Base-by-base conservation (phyloP, 129 eudicot genomes). In the Chrysanthemum lavandulifolium region DNA sequence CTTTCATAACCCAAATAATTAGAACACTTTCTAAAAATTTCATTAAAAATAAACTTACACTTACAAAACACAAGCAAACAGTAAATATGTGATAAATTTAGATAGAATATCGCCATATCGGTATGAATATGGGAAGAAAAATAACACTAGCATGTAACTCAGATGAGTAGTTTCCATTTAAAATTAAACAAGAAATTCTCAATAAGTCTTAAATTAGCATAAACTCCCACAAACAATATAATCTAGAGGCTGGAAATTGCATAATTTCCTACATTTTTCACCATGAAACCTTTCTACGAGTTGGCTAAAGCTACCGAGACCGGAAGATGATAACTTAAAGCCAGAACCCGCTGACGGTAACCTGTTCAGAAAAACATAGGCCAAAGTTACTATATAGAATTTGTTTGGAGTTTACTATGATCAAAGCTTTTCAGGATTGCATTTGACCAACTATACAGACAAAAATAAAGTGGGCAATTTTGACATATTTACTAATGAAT, bases 341-440 rank as follows among this genome's bases (percentile, higher is more conserved):
- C 43, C 10, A 62, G 6, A 53, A 27, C 23, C 9, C 7, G 5
- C 60, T 11, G 13, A 61, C 13, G 3, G 45, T 45, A 25, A 57
- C 80, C 74, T 76, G 80, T 76, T 67, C 23, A 2, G 43, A 57
- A 25, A 67, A 11, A 27, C 36, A 31, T 0, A 5, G 43, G 66
- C n/a, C 12, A 15, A 54, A 53, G 12, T 55, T 4, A 62, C 6
- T 13, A 27, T 14, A 61, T 12, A 11, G 5, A 61, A 1, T 25
- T 61, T 13, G 11, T 2, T 58, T 58, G 63, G 63, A 58, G 63
- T 58, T 58, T 18, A 19, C 63, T 16, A 21, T 16, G 29, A 57
- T 15, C 29, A 18, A 11, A 10, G 2, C 5, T 60, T 59, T 23
- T 19, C 9, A 59, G 4, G 27, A 55, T 0, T 11, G 14, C 12